Evolutionary conservation across 1,139 yeast species (phyloP), one percentile per base, ranked within the genome.

Genomic region (Protomyces lactucae-debilis): DNA sequence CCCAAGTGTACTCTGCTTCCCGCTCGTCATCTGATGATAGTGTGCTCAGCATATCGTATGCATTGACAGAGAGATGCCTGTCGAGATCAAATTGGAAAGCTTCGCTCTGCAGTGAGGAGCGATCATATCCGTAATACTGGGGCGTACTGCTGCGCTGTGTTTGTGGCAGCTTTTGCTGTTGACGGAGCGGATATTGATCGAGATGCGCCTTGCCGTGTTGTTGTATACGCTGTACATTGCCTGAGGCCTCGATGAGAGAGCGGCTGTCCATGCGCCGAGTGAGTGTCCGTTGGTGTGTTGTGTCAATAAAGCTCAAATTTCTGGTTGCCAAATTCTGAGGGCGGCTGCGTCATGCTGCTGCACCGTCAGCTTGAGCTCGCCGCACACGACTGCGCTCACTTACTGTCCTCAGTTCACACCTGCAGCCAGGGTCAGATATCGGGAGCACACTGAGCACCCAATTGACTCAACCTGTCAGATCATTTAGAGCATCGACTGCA

Each of bases 1-100:
- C 57, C 40, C 43, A 18, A 3, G 37, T 23, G n/a, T 59, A 52
- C n/a, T 52, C 63, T 43, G 48, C 23, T 14, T 39, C 43, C 8
- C 43, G 43, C 48, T 43, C 48, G 9, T 18, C 25, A 5, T 43
- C 48, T 16, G 48, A 43, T 8, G 48, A 43, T 4, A 43, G 5
- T 4, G 48, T 43, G 9, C 48, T 43, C 23, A 43, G 48, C 23
- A 43, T n/a, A 43, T 43, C 48, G 10, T 43, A 43, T 43, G 48
- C 48, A 16, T 43, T 43, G 48, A 21, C 48, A 4, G 48, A 43
- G 14, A 43, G 48, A 18, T 43, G 48, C 5, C 48, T 18, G 9
- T 43, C 48, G 48, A 43, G 48, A 10, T 43, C 48, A 21, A 43
- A 43, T 14, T 43, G 48, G 18, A 43, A 43, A 21, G 48, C 48